phyloP scores from a whole-genome alignment of 2,329 filamentous ascomycete genomes.

The Ceratocystiopsis minuta region DNA sequence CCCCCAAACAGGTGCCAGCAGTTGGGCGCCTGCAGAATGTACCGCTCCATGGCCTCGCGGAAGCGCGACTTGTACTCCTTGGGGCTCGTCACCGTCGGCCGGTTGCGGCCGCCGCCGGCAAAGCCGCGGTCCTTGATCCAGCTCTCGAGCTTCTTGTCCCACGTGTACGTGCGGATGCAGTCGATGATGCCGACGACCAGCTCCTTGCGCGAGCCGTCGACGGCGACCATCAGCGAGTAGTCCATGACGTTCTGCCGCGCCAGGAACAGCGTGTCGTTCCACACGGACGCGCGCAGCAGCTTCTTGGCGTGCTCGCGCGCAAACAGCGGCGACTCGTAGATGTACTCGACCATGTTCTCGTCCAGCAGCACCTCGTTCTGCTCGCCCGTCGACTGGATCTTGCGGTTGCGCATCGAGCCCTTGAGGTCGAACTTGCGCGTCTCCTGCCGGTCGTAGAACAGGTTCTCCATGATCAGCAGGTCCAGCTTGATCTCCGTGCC shows the following conservation, averaged over 20 bases:
- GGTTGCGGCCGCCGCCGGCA: constrained; percentile 55
- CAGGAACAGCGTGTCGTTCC: constrained; percentile 93
- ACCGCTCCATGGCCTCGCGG: constrained; percentile 66
- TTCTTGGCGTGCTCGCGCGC: constrained; percentile 93
- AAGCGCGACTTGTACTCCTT: constrained; percentile 97
- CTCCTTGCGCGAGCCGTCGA: constrained; percentile 77
- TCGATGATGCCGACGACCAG: constrained; percentile 96
- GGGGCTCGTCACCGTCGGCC: constrained; percentile 89
- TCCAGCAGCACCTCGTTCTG: constrained; percentile 92
- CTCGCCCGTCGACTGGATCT: constrained; percentile 88
- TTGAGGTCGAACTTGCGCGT: constrained; percentile 91
- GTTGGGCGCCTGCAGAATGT: constrained; percentile 57
- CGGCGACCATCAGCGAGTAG: constrained; percentile 95
- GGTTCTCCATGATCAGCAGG: constrained; percentile 87
- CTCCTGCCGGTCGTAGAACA: constrained; percentile 87
- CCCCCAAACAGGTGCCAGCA: constrained; percentile 53
- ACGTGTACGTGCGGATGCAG: constrained; percentile 95
- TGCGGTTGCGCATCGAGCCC: constrained; percentile 95
- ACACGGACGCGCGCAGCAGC: constrained; percentile 74
- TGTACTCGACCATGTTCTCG: constrained; percentile 98
- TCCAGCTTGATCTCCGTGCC: constrained; percentile 91
- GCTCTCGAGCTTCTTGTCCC: constrained; percentile 98
- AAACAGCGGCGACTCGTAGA: constrained; percentile 92
- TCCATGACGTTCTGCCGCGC: constrained; percentile 97
- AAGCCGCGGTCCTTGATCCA: constrained; percentile 98